Evolutionary conservation across 2,329 filamentous ascomycete species (phyloP).

Genomic region (Penicillium sp.): DNA sequence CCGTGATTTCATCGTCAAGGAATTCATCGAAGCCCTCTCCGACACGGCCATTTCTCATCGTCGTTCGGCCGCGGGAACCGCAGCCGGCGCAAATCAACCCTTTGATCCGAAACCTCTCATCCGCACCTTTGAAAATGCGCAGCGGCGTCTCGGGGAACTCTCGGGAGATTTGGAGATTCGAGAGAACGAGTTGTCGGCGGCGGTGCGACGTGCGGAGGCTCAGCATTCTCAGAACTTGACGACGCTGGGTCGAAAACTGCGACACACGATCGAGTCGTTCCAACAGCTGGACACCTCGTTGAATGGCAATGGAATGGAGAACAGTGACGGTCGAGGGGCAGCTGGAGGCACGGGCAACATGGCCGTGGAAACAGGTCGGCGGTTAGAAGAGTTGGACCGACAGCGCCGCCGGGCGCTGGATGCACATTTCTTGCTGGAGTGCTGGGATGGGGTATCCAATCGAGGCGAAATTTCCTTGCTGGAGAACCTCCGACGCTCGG

Average conservation of each 20-base stretch:
- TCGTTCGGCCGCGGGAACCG: slow-evolving; percentile 58
- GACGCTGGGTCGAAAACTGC: slow-evolving; percentile 79
- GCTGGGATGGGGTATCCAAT: slow-evolving; percentile 93
- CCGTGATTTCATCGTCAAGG: slow-evolving; percentile 94
- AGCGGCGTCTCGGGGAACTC: slow-evolving; percentile 46
- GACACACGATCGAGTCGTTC: slow-evolving; percentile 87
- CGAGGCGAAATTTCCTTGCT: slow-evolving; percentile 79
- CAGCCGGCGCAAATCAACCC: slow-evolving; percentile 38
- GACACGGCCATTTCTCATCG: slow-evolving; percentile 73
- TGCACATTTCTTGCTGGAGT: slow-evolving; percentile 90
- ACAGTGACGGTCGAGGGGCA: neutral
- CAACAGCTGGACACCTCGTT: slow-evolving; percentile 81
- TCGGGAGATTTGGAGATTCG: slow-evolving; percentile 77
- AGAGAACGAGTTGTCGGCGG: slow-evolving; percentile 84
- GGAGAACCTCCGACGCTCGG: slow-evolving; percentile 79
- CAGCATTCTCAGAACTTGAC: slow-evolving; percentile 90
- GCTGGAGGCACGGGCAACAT: slow-evolving; percentile 65
- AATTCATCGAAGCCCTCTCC: slow-evolving; percentile 91
- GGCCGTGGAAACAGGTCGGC: slow-evolving; percentile 90
- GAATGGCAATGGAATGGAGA: slow-evolving; percentile 51
- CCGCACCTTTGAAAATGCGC: slow-evolving; percentile 77
- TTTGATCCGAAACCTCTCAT: slow-evolving; percentile 98
- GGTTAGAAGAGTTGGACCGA: slow-evolving; percentile 86
- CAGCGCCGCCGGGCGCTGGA: slow-evolving; percentile 86
- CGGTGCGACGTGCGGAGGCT: slow-evolving; percentile 82